Evolutionary conservation across 2,329 filamentous ascomycete species (phyloP).

Genomic region (Alternaria atra): DNA sequence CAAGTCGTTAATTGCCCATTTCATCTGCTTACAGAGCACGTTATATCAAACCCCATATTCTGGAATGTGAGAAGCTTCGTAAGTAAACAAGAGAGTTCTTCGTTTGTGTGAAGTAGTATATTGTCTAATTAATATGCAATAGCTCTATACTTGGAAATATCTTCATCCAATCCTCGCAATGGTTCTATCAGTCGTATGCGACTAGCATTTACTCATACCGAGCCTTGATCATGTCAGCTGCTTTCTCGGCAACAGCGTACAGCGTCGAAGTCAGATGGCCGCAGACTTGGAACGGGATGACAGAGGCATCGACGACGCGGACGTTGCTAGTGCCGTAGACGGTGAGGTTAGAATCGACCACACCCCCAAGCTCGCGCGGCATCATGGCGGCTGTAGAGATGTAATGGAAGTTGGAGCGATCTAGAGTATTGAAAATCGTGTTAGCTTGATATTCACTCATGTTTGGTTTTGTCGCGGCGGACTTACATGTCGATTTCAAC

Average conservation of each 20-base stretch:
- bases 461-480: background rate
- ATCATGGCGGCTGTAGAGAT: constrained; percentile 1
- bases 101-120: no score
- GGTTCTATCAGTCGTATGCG: background rate
- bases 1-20: no score
- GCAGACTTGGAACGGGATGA: background rate
- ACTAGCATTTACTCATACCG: background rate
- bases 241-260: constrained; percentile 5
- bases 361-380: constrained; percentile 1
- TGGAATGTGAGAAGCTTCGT: no score
- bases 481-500: constrained; percentile 4
- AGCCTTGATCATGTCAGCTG: constrained; percentile 2
- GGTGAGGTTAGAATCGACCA: constrained; percentile 1
- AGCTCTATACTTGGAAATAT: no score
- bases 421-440: background rate
- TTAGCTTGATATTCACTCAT: no score
- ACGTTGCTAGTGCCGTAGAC: constrained; percentile 5
- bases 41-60: no score
- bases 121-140: no score
- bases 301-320: constrained; percentile 4
- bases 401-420: constrained; percentile 3
- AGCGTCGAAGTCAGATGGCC: constrained; percentile 2
- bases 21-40: no score
- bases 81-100: no score
- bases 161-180: no score